Evolutionary conservation across 495 filamentous ascomycete species (phyloP).

Genomic region (Talaromyces adpressus): DNA sequence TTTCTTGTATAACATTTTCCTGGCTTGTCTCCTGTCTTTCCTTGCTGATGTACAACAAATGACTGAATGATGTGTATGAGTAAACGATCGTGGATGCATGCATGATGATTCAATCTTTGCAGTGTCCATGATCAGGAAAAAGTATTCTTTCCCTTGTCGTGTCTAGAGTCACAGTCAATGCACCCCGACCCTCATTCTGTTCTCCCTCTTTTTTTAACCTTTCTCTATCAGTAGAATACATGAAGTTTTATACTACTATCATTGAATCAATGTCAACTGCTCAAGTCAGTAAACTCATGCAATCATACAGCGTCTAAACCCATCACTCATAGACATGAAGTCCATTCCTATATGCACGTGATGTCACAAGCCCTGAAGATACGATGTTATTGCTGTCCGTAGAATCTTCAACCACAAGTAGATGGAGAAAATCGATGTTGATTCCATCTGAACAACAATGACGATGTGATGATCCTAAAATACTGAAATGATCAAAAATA

Average conservation of each 20-base stretch:
- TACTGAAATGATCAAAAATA: neutral
- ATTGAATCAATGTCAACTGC: neutral
- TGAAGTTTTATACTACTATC: neutral
- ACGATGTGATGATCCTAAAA: neutral
- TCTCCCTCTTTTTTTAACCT: neutral
- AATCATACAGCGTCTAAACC: neutral
- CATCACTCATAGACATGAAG: neutral
- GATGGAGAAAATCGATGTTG: neutral
- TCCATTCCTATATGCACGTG: neutral
- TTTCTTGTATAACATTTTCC: neutral
- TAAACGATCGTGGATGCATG: neutral
- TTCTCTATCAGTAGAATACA: neutral
- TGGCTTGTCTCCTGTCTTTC: neutral
- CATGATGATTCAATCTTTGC: neutral
- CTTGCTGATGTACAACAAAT: neutral
- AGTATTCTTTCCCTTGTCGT: neutral
- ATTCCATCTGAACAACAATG: neutral
- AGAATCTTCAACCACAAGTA: neutral
- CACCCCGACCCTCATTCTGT: neutral
- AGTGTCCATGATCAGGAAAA: neutral
- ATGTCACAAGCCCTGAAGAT: neutral
- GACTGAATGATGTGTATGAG: neutral
- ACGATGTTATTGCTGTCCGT: neutral
- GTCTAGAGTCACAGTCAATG: neutral
- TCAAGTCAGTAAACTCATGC: neutral